Percentiles rank a stretch among this genome's conserved stretches.
These are phyloP conservation scores for Paramecium tetraurelia DNA, from an alignment of 73 alveolate genomes.

Conservation along the genomic window DNA sequence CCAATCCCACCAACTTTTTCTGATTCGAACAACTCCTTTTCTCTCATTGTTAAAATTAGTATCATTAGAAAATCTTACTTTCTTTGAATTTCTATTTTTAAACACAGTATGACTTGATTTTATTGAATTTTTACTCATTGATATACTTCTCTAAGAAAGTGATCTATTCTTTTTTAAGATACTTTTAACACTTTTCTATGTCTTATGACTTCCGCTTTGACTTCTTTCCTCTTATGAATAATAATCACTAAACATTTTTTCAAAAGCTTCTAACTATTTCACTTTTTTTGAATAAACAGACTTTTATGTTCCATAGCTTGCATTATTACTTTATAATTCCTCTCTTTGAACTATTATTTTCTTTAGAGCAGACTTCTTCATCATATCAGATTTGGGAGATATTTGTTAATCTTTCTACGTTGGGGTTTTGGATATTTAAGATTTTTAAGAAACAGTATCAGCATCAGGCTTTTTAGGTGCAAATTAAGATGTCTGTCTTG, in stretches of 20 bases:
- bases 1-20: not conserved
- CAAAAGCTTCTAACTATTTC: not conserved
- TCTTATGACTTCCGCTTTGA: not conserved
- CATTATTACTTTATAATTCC: not conserved
- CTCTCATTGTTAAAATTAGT: conserved; percentile 41
- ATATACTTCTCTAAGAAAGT: not conserved
- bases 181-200: not conserved
- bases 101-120: not conserved
- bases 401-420: not conserved
- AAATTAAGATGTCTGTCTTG: not conserved
- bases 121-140: not conserved
- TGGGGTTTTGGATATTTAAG: not conserved
- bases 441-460: not conserved
- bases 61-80: not conserved
- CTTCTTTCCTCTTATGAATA: conserved; percentile 2
- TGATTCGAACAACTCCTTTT: not conserved
- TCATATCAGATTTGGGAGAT: not conserved
- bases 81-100: not conserved
- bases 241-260: not conserved
- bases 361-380: not conserved
- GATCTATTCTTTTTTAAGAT: not conserved
- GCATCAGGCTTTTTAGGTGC: not conserved
- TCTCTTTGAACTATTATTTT: not conserved
- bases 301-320: not conserved
- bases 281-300: not conserved